Base-by-base conservation (phyloP, 148 eudicot genomes). In the Amaranthus hypochondriacus region DNA sequence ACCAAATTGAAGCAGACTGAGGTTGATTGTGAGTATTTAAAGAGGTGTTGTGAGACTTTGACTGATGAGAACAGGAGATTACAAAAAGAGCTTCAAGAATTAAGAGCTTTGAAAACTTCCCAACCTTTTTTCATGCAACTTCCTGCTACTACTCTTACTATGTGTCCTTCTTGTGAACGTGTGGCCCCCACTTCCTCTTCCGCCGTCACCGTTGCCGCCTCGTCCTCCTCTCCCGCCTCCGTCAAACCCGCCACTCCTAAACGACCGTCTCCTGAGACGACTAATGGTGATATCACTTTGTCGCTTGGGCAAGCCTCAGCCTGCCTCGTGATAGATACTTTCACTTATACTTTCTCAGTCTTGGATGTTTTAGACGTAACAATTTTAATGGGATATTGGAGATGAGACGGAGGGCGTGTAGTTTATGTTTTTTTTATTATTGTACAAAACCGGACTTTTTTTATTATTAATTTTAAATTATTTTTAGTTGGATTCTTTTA, bases 1-100 rank as follows among this genome's bases (percentile, higher is more conserved):
- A 94, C 97, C 10, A 94, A 94, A 68, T 66, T 91, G 86, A 94
- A 91, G 88, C 98, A 94, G 84, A 94, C 96, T 64, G 98, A 94
- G 89, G 93, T 91, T 55, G 97, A 94, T 77, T 89, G 96, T 54
- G 98, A 91, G 89, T 87, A 91, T 76, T 78, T 94, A 80, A 94
- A 87, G 86, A 83, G 90, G 59, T 89, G 96, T 70, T 94, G 90
- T 60, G 96, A 89, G 78, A 88, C 88, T 51, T 77, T 94, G 83
- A 88, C 96, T 65, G 93, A 89, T 80, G 98, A 94, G 80, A 94
- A 94, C 75, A 82, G 89, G 78, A 88, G 95, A 73, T 63, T 94
- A 76, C 92, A 94, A 42, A 94, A 89, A 68, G 97, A 94, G 86
- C 84, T 91, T 71, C 91, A 87, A 28, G 96, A 94, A 72, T 74